Base-by-base conservation (phyloP, 2,329 filamentous ascomycete genomes). In the Cyclaneusma minus region DNA sequence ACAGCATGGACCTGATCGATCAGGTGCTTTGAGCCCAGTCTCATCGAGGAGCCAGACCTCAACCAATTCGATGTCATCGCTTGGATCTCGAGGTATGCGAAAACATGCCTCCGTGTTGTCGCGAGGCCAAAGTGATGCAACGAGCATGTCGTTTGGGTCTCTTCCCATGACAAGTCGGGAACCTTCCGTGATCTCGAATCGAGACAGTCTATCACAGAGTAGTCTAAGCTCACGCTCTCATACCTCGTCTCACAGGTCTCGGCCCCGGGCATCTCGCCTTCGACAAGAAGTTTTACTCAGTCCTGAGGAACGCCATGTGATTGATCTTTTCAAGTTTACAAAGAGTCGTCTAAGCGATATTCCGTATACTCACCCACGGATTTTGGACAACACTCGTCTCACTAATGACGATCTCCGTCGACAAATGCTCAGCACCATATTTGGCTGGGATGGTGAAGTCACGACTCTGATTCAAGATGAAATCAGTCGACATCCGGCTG, bases 361-460 rank as follows among this genome's bases (percentile, higher is more conserved):
- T 4, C 75, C 81, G 0, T 92, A 91, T 46, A 74, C 77, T 40
- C 70, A 77, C 24, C 69, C 74, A 1, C 63, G 71, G 9, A 52
- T 60, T 1, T 40, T 61, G 9, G 65, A 76, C 36, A 62, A 69
- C 29, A 50, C 57, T 3, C 64, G 63, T 15, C 52, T 82, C 13
- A 80, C 77, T 3, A 75, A 74, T 33, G 78, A 94, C 39, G 76
- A 92, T 38, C 63, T 94, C 22, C 73, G 87, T 24, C 67, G 66
- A 24, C 85, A 94, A 49, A 94, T 98, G 85, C 64, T 98, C 4
- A 81, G 67, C 38, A 78, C 85, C 5, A 84, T 98, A 2, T 98
- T 98, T 49, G 89, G 89, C 3, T 98, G 89, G 85, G 75, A 87
- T 27, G 74, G 75, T 29, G 82, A 92, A 39, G 73, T 87, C 21